A percentile compares a stretch with the other conserved stretches of the same genome.
Conservation (phyloP, 208 protist species). For the Trypanosoma theileri region DNA sequence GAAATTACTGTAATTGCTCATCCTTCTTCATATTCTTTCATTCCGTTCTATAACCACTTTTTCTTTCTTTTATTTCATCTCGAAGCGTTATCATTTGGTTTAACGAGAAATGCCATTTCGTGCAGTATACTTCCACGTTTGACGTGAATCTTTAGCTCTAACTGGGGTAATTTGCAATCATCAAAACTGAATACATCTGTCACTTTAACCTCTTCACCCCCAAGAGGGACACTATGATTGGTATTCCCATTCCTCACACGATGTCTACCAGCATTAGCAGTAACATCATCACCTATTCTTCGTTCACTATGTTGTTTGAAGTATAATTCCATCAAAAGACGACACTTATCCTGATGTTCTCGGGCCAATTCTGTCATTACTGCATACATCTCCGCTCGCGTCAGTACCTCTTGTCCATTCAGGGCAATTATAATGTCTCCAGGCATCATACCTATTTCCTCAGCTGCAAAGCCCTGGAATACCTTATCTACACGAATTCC, state of each 20-base stretch:
- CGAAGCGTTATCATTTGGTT: not conserved
- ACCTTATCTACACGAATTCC: slow-evolving; percentile 54
- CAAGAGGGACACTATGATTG: not conserved
- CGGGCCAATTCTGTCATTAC: slow-evolving; percentile 42
- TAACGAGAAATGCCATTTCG: slow-evolving; percentile 10
- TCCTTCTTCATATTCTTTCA: too few species aligned
- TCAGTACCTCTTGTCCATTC: slow-evolving; percentile 35
- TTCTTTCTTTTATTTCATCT: not conserved
- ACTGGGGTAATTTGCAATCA: slow-evolving; percentile 8
- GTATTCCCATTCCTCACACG: not conserved
- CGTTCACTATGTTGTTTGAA: slow-evolving; percentile 14
- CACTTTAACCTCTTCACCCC: not conserved
- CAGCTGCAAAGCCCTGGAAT: slow-evolving; percentile 44
- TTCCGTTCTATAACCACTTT: too few species aligned
- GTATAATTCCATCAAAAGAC: slow-evolving; percentile 35
- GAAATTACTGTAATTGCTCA: not conserved
- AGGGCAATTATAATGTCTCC: slow-evolving; percentile 57
- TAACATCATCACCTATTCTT: not conserved
- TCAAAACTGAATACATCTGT: not conserved
- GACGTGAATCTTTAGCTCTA: slow-evolving; percentile 26
- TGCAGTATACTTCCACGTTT: slow-evolving; percentile 22
- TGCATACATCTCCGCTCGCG: slow-evolving; percentile 59
- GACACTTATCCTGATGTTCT: slow-evolving; percentile 47
- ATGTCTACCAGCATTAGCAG: not conserved
- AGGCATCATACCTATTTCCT: slow-evolving; percentile 42